Evolutionary conservation across 257 asterid genomes (phyloP).

Genomic region (Asclepias syriaca): DNA sequence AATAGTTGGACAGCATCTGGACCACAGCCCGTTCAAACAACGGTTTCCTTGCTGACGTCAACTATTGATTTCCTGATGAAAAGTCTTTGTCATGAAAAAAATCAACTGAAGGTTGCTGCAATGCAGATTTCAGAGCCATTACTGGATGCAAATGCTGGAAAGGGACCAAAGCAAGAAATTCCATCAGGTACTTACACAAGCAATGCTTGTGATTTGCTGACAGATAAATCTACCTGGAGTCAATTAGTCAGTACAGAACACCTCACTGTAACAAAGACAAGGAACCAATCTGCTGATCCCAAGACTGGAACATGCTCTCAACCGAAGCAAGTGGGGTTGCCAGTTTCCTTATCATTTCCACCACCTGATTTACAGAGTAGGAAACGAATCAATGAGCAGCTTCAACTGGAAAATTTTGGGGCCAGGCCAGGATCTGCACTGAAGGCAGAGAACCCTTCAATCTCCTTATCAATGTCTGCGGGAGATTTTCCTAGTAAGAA

Average conservation of each 20-base stretch:
- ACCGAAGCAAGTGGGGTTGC: background rate
- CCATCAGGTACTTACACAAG: background rate
- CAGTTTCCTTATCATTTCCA: background rate
- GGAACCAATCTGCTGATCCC: background rate
- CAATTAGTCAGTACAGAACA: background rate
- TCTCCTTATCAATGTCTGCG: background rate
- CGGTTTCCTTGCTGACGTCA: background rate
- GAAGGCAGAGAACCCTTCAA: background rate
- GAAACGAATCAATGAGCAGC: background rate
- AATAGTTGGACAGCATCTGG: constrained; percentile 10
- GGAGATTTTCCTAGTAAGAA: constrained; percentile 5
- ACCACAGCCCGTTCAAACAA: background rate
- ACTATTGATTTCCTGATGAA: constrained; percentile 3
- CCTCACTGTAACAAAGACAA: constrained; percentile 9
- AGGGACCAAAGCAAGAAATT: constrained; percentile 2
- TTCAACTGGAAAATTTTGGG: constrained; percentile 4
- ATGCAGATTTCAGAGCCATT: constrained; percentile 2
- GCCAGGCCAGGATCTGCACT: background rate
- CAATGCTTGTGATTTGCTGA: constrained; percentile 3
- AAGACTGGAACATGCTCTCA: background rate
- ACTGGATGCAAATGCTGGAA: constrained; percentile 3
- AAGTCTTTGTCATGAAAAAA: background rate
- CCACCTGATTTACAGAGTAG: background rate
- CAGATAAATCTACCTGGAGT: background rate
- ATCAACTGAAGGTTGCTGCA: constrained; percentile 7